phyloP scores from a whole-genome alignment of 345 rosid species.

The Pugionium dolabratum region DNA sequence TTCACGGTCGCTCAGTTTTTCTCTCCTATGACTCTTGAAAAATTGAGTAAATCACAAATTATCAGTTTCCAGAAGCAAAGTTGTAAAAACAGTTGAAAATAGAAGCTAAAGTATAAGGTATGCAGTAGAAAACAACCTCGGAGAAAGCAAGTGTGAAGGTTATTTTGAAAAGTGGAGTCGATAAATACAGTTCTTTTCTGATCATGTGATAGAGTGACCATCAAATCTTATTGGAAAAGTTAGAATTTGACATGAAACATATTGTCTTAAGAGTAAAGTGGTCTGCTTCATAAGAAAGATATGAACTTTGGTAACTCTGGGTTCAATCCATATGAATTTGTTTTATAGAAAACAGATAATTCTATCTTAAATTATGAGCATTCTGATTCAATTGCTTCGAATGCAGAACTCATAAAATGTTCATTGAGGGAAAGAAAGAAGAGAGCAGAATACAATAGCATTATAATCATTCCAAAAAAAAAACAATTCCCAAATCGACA shows the following conservation, averaged over 20 bases:
- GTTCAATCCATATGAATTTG: constrained; percentile 15
- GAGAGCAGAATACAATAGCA: too few relatives aligned
- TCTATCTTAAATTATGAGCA: not conserved
- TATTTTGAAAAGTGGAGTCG: not conserved
- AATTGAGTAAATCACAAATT: not conserved
- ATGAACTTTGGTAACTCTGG: not conserved
- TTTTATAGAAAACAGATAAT: not conserved
- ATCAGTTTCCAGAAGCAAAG: not conserved
- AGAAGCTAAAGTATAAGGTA: not conserved
- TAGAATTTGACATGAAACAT: not conserved
- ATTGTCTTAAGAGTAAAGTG: constrained; percentile 11
- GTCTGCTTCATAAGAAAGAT: constrained; percentile 13
- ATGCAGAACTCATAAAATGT: constrained; percentile 21
- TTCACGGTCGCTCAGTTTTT: constrained; percentile 56
- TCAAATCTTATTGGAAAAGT: not conserved
- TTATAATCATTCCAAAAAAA: too few relatives aligned
- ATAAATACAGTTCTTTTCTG: not conserved
- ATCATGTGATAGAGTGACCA: not conserved
- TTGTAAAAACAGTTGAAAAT: not conserved
- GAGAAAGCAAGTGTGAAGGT: not conserved
- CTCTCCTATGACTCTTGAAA: constrained; percentile 60
- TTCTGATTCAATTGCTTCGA: constrained; percentile 11
- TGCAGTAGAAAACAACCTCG: not conserved
- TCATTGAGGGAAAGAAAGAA: not conserved
- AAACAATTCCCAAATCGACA: too few relatives aligned